Base-by-base conservation (phyloP, 306 rosid species). In the Amphicarpaea edgeworthii region DNA sequence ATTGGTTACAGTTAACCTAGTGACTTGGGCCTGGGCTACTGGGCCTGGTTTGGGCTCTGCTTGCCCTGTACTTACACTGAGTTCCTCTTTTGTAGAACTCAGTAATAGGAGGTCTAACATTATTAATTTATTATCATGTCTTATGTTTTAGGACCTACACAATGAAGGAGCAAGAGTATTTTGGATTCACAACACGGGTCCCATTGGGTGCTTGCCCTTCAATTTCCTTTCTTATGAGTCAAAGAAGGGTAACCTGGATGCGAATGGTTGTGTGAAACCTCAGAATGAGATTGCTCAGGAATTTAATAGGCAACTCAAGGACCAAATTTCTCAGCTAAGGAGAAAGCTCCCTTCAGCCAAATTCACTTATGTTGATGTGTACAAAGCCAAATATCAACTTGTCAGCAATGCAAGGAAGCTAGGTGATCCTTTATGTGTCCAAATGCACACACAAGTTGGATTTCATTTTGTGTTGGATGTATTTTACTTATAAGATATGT, bases 141-240 rank as follows among this genome's bases (percentile, higher is more conserved):
- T 64, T 0, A 19, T 82, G 79, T 85, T 74, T 77, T 28, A 90
- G 97, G 85, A 75, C 78, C 77, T 90, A 58, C 84, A 88, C 85
- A 80, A 72, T 7, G 88, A 90, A 81, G 92, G 92, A 16, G 92
- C 91, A 41, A 82, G 90, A 79, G 34, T 80, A 14, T 90, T 92
- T 71, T 85, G 96, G 93, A 84, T 92, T 68, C 92, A 90, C 69
- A 84, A 83, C 85, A 86, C 97, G 10, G 92, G 96, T 43, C 96
- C 96, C 43, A 43, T 84, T 66, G 93, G 93, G 45, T 88, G 97
- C 83, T 83, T 92, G 80, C 96, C 93, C 21, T 83, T 75, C 59
- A 77, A 7, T 64, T 73, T 69, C 41, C 71, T 88, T n/a, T 87
- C 80, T 45, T 76, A 88, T 67, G 34, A 73, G 73, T 73, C 83